Base-by-base conservation (phyloP, 495 filamentous ascomycete species). In the Cryomyces antarcticus region DNA sequence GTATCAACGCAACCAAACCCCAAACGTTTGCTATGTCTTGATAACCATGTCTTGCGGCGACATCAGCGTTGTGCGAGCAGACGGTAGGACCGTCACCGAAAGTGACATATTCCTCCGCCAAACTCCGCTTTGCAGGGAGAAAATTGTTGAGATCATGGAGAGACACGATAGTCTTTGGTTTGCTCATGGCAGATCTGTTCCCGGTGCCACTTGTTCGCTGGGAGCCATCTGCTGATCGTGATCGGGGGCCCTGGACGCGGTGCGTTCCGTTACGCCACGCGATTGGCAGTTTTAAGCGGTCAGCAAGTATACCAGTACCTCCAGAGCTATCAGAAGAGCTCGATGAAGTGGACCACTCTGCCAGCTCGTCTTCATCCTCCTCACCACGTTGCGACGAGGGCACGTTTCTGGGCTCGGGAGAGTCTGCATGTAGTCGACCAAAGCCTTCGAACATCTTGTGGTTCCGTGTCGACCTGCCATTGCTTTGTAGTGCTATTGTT, bases 361-460 rank as follows among this genome's bases (percentile, higher is more conserved):
- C 31, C 63, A 70, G 17, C 59, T 68, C 65, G 36, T 61, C 68
- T 46, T 61, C 66, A 10, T 59, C 50, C 33, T 69, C 58, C 31
- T 61, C 70, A 31, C 55, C 51, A 29, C 24, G 9, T 9, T 10
- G 7, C 7, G 17, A 24, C 17, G 17, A 24, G 17, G 17, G 17
- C 17, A 24, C 2, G 17, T 24, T 24, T 24, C 17, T 24, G 17
- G 17, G 17, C 17, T 24, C 17, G 17, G 56, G 67, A 37, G 62
- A 76, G 57, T 50, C 70, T 52, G 60, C 77, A 52, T 62, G 66
- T 41, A 95, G 62, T 27, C 84, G 74, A n/a, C 85, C 86, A 63
- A 95, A 94, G 2, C 77, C 76, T 48, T 88, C 83, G 64, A 94
- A 94, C 5, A 78, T 72, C 42, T 72, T 77, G 39, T 78, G 73